Evolutionary conservation across 257 asterid genomes (phyloP).

Genomic region (Primulina eburnea): DNA sequence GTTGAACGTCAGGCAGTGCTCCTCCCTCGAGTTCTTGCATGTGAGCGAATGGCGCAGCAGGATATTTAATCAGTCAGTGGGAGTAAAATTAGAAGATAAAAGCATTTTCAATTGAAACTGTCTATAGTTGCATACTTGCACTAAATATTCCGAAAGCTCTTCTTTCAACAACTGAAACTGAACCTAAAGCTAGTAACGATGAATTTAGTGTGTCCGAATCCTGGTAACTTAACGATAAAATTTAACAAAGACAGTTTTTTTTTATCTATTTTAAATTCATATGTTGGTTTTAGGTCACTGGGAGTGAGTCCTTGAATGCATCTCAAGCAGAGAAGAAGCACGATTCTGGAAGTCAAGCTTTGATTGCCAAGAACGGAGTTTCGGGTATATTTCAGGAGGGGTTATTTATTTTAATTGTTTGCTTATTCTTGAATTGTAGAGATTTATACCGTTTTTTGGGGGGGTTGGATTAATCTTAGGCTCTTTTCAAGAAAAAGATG

Average conservation of each 20-base stretch:
- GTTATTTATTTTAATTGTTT: too few relatives aligned
- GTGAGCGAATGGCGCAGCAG: neutral
- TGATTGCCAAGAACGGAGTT: constrained; percentile 43
- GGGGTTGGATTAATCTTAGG: neutral
- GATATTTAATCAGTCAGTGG: too few relatives aligned
- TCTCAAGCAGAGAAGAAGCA: constrained; percentile 41
- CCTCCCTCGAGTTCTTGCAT: neutral
- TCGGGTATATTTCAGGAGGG: constrained; percentile 37
- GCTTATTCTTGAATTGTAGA: neutral
- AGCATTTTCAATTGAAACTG: too few relatives aligned
- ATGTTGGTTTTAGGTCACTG: constrained; percentile 38
- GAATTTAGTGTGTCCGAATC: neutral
- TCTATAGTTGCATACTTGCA: neutral
- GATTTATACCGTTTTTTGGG: too few relatives aligned
- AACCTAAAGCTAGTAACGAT: neutral
- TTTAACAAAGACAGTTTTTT: too few relatives aligned
- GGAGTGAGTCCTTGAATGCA: constrained; percentile 35
- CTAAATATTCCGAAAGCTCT: neutral
- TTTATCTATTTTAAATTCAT: neutral
- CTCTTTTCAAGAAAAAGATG: neutral
- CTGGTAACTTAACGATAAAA: neutral
- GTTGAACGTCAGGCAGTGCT: neutral
- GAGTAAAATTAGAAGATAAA: too few relatives aligned
- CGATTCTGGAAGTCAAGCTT: constrained; percentile 35
- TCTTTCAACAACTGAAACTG: neutral